phyloP scores from a whole-genome alignment of 495 filamentous ascomycete species.

The Apiosordaria backusii region DNA sequence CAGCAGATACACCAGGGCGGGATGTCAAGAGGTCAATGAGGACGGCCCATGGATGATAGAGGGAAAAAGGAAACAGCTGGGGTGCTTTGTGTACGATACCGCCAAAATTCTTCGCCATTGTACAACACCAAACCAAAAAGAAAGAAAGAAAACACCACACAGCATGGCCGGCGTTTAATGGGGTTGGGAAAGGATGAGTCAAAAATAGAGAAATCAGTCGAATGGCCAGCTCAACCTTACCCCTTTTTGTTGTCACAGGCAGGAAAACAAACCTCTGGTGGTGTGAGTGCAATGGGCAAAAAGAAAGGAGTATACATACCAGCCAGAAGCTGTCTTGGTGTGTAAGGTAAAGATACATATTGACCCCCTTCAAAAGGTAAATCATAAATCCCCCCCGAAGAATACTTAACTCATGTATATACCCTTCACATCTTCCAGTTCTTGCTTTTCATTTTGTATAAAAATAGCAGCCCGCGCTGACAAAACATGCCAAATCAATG shows the following conservation, averaged over 20 bases:
- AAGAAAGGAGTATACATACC: no score
- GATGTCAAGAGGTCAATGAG: background rate
- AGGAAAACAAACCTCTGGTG: no score
- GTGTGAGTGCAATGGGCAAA: no score
- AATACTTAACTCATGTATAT: background rate
- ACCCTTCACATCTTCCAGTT: background rate
- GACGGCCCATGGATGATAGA: background rate
- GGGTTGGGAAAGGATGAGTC: slow-evolving; percentile 3
- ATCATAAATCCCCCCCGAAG: no score
- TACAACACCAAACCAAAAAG: slow-evolving; percentile 10
- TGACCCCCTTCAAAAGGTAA: no score
- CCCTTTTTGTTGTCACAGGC: no score
- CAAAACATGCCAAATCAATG: no score
- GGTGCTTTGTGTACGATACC: slow-evolving; percentile 18
- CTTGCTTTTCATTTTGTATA: background rate
- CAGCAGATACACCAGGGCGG: no score
- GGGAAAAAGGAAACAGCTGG: slow-evolving; percentile 6
- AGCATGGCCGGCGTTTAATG: slow-evolving; percentile 16
- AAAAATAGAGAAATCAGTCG: no score
- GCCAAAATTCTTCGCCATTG: slow-evolving; percentile 12
- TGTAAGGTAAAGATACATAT: no score
- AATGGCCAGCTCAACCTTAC: no score
- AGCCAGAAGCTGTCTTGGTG: no score
- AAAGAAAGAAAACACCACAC: slow-evolving; percentile 2
- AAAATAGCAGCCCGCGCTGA: background rate